These are phyloP conservation scores for Flaveria robusta DNA, from an alignment of 129 eudicot species.

Conservation along the genomic window DNA sequence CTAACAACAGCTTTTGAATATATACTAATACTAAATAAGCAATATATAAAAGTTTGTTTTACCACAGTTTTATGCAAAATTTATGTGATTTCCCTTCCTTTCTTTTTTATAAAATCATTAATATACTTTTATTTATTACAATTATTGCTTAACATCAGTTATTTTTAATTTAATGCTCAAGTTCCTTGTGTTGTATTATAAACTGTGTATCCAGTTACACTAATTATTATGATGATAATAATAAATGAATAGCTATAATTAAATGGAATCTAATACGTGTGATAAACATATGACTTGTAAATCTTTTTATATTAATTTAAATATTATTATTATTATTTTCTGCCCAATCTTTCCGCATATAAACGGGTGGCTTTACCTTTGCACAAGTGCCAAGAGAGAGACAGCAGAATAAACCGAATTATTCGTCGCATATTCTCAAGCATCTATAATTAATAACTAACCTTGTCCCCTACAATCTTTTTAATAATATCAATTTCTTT, in stretches of 20 bases:
- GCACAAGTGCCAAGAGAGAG: slow-evolving; percentile 36
- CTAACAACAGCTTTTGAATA: neutral
- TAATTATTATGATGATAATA: too few species aligned
- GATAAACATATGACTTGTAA: neutral
- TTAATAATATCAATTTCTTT: neutral
- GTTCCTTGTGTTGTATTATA: neutral
- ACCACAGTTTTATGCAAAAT: neutral
- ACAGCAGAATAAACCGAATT: slow-evolving; percentile 26
- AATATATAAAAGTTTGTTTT: too few species aligned
- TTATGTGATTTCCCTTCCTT: neutral
- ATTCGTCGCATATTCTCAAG: slow-evolving; percentile 33
- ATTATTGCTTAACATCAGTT: neutral
- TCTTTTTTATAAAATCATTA: neutral
- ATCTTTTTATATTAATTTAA: too few species aligned
- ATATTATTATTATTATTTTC: neutral
- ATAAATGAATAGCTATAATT: too few species aligned
- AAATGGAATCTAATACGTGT: neutral
- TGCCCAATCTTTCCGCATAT: slow-evolving; percentile 35
- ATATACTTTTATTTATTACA: too few species aligned
- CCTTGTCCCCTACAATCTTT: slow-evolving; percentile 23
- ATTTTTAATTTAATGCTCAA: neutral
- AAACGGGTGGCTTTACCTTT: slow-evolving; percentile 35
- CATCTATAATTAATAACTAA: neutral
- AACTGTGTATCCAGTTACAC: neutral
- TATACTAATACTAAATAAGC: too few species aligned